Evolutionary conservation across 177 flowering plant genomes (phyloP), one percentile per base, ranked within the genome.

Genomic region (Vitis hybrid): DNA sequence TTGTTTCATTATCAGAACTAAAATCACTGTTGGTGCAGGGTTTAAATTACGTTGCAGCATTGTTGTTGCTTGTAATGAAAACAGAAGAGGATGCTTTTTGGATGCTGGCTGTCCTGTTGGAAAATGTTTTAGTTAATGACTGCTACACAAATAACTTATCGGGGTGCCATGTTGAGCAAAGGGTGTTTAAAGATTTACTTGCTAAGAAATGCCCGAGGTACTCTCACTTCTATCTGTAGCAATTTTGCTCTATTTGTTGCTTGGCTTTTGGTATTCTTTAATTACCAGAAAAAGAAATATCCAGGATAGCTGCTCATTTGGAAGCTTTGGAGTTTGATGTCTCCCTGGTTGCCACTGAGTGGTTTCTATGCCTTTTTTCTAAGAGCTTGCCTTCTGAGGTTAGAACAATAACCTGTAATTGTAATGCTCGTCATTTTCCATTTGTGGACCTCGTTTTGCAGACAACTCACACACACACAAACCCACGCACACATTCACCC

Each of bases 321-420:
- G 98, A 89, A 75, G 85, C 80, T 59, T 44, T 95, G 81, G 95
- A 85, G 69, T 95, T 95, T 76, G 99, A 95, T 78, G 97, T 94
- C 65, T 94, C 99, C 74, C 96, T 95, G 75, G 98, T 95, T 47
- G 82, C 95, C 68, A 92, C 98, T 18, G 99, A 94, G 78, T 95
- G 99, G 99, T 95, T 95, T 71, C 77, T 95, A 50, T 95, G 99
- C 79, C 95, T 95, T 73, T 95, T 94, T 76, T 88, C 99, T 1
- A 95, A 95, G 78, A 95, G 99, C 82, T 86, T 95, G 85, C 99
- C 99, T 51, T 95, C 99, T 6, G 99, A 95, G 99, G 99, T 92
- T 68, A 65, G 71, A 79, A 65, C 14, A 55, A 51, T 24, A 24
- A 24, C 31, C 2, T 6, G 11, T 19, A 17, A 13, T 47, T 38